phyloP scores from a whole-genome alignment of 2,329 filamentous ascomycete genomes.

The Macroventuria anomochaeta region DNA sequence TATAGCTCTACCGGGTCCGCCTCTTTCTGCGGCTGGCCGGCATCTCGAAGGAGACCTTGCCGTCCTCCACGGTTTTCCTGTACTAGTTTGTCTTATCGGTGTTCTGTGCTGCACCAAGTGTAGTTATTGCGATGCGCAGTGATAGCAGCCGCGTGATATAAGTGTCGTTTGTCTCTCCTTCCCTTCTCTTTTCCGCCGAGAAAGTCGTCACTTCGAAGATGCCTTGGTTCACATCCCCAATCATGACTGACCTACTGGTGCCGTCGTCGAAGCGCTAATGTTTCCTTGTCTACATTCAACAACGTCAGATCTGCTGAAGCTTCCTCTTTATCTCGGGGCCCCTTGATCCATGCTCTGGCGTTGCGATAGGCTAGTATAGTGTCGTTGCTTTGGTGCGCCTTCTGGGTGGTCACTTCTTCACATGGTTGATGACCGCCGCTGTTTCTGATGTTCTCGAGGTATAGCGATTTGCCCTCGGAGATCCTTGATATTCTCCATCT shows the following conservation, averaged over 20 bases:
- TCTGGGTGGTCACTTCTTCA: background rate
- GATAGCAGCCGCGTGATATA: background rate
- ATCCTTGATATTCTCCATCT: background rate
- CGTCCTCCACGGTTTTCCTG: background rate
- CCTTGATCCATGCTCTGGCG: background rate
- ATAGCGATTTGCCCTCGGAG: background rate
- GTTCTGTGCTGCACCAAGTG: background rate
- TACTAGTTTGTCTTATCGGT: background rate
- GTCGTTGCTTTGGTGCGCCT: background rate
- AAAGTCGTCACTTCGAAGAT: background rate
- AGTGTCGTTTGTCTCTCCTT: background rate
- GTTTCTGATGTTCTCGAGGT: background rate
- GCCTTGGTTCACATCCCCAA: background rate
- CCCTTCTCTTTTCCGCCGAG: background rate
- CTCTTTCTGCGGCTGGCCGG: background rate
- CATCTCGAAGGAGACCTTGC: background rate
- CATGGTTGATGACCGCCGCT: background rate
- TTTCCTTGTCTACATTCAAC: background rate
- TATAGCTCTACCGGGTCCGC: background rate
- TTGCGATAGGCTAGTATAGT: background rate
- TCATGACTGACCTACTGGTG: background rate
- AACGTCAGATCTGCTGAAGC: background rate
- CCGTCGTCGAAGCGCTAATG: background rate
- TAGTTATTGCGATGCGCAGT: background rate
- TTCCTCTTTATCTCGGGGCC: background rate